phyloP scores from a whole-genome alignment of 2,329 filamentous ascomycete species.

The Ceratocystis eucalypticola region DNA sequence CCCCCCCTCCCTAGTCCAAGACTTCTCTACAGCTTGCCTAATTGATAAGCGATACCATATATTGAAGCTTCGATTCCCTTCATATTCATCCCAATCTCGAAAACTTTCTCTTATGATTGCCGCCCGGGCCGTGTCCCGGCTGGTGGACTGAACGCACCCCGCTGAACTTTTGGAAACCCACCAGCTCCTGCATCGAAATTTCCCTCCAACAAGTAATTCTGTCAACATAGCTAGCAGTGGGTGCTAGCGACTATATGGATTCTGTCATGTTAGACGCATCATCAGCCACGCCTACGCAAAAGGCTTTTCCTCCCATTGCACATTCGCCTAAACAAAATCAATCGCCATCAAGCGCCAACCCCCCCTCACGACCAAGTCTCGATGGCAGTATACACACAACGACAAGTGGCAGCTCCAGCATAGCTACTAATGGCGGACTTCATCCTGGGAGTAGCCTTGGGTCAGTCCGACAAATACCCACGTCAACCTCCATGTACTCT shows the following conservation, averaged over 20 bases:
- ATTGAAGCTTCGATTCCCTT: neutral
- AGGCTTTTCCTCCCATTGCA: conserved; percentile 29
- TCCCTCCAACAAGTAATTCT: neutral
- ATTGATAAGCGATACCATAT: neutral
- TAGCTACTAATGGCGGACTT: conserved; percentile 29
- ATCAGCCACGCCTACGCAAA: conserved; percentile 41
- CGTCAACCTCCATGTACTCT: conserved; percentile 52
- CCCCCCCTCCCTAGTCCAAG: neutral
- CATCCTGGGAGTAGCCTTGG: conserved; percentile 44
- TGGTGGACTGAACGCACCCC: conserved; percentile 19
- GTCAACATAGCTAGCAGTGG: neutral
- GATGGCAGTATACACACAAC: conserved; percentile 41
- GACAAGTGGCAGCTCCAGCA: conserved; percentile 30
- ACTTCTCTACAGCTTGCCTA: neutral
- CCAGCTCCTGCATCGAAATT: neutral
- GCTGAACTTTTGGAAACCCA: conserved; percentile 9
- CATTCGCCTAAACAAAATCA: conserved; percentile 22
- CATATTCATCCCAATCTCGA: neutral
- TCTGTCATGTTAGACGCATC: conserved; percentile 37
- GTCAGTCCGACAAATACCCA: conserved; percentile 37
- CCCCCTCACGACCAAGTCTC: conserved; percentile 21
- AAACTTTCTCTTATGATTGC: conserved; percentile 19
- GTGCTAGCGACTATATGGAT: conserved; percentile 3
- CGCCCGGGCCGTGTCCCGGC: conserved; percentile 19
- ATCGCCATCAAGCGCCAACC: conserved; percentile 29